Base-by-base conservation (phyloP, 2,329 filamentous ascomycete species). In the Aspergillus proliferans region DNA sequence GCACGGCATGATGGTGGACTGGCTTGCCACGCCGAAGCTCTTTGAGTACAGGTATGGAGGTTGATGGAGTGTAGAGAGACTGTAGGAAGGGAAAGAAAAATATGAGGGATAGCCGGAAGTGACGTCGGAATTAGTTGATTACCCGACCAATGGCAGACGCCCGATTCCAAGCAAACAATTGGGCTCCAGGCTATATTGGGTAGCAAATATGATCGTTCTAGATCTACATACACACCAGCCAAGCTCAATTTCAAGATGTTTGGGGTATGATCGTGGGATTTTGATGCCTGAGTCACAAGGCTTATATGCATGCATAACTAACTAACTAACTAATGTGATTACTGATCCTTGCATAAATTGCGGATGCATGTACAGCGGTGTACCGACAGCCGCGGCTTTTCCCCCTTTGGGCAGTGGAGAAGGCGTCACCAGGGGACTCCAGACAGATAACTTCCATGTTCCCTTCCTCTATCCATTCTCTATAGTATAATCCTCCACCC, bases 1-100 rank as follows among this genome's bases (percentile, higher is more conserved):
- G 60, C 80, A 82, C 60, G 82, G 77, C 81, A 89, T 87, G 70
- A 66, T 76, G 58, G 33, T 19, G 3, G 6, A 40, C 38, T 40
- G 15, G 18, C 38, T 4, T 12, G 19, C 34, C 18, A 19, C 34
- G 18, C n/a, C 34, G 3, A 38, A 30, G 26, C 26, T 30, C 10
- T 30, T 12, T 12, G 26, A 30, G 7, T 28, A 30, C 26, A 12
- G 10, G 9, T 30, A 30, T 10, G 10, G 26, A 30, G 26, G 26
- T 30, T 30, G 26, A 12, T 28, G n/a, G 2, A 18, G n/a, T 15
- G 18, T 38, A 38, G n/a, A 38, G 7, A 8, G 3, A n/a, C 34
- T 12, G 18, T 8, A 40, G 6, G 10, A 19, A 19, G 38, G 22
- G 8, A 22, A 40, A 40, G 22, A 15, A 39, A 15, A 15, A 39